Evolutionary conservation across 352 stramenopile species (phyloP), one percentile per base, ranked within the genome.

Genomic region (Phytophthora uliginosa): DNA sequence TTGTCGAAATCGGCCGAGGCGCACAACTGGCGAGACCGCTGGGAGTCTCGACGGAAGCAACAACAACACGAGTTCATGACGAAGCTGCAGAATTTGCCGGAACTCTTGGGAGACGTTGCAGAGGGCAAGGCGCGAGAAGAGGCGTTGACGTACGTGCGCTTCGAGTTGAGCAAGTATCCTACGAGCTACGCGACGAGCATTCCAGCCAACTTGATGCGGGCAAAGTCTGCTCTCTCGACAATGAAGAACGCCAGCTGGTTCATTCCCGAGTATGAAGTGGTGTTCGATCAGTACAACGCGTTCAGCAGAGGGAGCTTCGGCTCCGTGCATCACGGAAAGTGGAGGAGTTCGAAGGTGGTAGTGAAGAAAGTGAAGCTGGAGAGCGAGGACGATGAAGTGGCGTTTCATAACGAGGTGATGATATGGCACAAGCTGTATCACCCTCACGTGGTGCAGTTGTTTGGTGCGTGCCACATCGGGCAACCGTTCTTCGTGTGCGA

Each of bases 221-320:
- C 26, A 28, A 28, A 28, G 26, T 28, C 26, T 28, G 26, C 26
- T 28, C 26, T 28, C 26, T 28, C 26, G 26, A 28, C 26, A 28
- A 28, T 28, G 26, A 28, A 28, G 26, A 28, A 69, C 15, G 36
- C 12, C 2, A 56, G 61, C 33, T 77, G 70, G 70, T 77, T 77
- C 42, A 77, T 77, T 22, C 63, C 70, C 20, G 52, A 40, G 9
- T 69, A 69, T 20, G 64, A 77, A 64, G 70, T 77, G 18, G 36
- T 69, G 12, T 77, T 77, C 34, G 59, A 77, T 34, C 45, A 50
- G 10, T 55, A 40, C 10, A 20, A 66, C 48, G 42, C 65, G 24
- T 73, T 77, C 26, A 67, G 34, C 28, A n/a, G 53, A 6, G 70
- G 70, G 2, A 45, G 56, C 3, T 77, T 73, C n/a, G 64, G 70